phyloP scores from a whole-genome alignment of 768 basidiomycete genomes.

The Pisolithus microcarpus region DNA sequence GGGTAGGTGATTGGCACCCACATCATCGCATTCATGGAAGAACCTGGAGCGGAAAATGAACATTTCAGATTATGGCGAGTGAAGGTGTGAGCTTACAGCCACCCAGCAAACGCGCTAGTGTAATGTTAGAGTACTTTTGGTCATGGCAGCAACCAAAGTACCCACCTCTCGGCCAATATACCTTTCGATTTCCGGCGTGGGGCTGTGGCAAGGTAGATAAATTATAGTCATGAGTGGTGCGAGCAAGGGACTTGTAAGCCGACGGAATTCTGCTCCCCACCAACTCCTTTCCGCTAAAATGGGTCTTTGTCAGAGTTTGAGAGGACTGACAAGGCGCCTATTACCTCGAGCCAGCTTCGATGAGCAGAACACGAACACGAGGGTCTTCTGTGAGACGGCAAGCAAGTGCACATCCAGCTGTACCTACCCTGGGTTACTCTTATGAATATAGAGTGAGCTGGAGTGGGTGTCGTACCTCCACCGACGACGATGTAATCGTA shows the following conservation, averaged over 20 bases:
- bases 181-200: slow-evolving; percentile 38
- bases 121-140: background rate
- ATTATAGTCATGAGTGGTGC: slow-evolving; percentile 42
- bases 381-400: slow-evolving; percentile 36
- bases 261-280: slow-evolving; percentile 38
- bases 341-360: slow-evolving; percentile 43
- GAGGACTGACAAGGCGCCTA: background rate
- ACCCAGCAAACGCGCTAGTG: slow-evolving; percentile 57
- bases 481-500: slow-evolving; percentile 50
- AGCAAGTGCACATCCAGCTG: slow-evolving; percentile 40
- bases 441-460: background rate
- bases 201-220: slow-evolving; percentile 52
- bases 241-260: slow-evolving; percentile 37
- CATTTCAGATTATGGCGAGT: background rate
- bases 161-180: slow-evolving; percentile 63
- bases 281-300: slow-evolving; percentile 37
- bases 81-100: slow-evolving; percentile 46
- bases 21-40: slow-evolving; percentile 59
- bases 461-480: slow-evolving; percentile 33
- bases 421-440: slow-evolving; percentile 19
- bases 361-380: slow-evolving; percentile 31
- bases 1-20: slow-evolving; percentile 5
- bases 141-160: background rate
- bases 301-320: background rate
- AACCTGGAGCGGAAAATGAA: slow-evolving; percentile 31